Evolutionary conservation across 2,329 filamentous ascomycete species (phyloP).

Genomic region (Cercospora sp.): DNA sequence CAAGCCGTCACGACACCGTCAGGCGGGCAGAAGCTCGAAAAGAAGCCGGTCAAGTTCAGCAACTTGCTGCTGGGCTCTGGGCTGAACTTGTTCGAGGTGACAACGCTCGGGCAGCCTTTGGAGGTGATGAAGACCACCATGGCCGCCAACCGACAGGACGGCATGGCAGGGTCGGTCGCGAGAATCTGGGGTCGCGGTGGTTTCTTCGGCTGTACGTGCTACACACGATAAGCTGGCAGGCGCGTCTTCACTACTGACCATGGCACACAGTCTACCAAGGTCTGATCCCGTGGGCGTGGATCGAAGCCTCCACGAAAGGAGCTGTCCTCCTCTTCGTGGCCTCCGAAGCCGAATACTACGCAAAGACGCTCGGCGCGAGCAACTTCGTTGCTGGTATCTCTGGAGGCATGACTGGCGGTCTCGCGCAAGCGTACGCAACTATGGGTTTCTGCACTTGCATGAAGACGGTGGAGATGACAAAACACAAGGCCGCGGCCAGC

Average conservation of each 20-base stretch:
- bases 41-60: constrained; percentile 99
- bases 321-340: constrained; percentile 98
- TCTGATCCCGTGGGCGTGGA: constrained; percentile 99
- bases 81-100: constrained; percentile 91
- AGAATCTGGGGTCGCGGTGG: constrained; percentile 95
- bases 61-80: constrained; percentile 93
- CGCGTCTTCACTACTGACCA: background rate
- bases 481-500: constrained; percentile 84
- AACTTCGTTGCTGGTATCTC: constrained; percentile 87
- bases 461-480: constrained; percentile 99
- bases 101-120: constrained; percentile 75
- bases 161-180: constrained; percentile 75
- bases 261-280: constrained; percentile 84
- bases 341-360: constrained; percentile 95
- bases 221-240: background rate
- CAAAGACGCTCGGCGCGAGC: constrained; percentile 71
- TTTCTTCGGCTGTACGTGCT: constrained; percentile 81
- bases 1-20: constrained; percentile 39
- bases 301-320: constrained; percentile 99
- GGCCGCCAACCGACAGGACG: constrained; percentile 91
- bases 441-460: constrained; percentile 99
- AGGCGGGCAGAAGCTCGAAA: constrained; percentile 65
- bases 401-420: constrained; percentile 89
- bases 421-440: constrained; percentile 97
- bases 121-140: constrained; percentile 99